Percentiles rank a stretch among this genome's conserved stretches.
These are phyloP conservation scores for Phyllostachys edulis DNA, from an alignment of 176 grass and related monocot genomes.

Conservation along the genomic window DNA sequence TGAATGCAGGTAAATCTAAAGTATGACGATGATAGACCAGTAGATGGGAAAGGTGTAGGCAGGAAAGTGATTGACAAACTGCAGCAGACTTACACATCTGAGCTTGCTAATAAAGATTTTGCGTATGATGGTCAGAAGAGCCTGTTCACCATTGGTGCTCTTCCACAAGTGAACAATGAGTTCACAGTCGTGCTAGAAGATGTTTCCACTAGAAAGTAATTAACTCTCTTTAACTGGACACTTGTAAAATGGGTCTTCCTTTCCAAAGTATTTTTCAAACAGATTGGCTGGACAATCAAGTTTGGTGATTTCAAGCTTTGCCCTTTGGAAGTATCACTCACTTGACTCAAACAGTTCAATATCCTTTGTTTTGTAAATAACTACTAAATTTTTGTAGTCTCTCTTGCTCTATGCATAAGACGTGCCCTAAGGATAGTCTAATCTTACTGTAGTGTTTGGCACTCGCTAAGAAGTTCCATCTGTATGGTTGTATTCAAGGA, in stretches of 20 bases:
- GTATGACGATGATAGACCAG: conserved; percentile 81
- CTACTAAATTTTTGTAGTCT: neutral
- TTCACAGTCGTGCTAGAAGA: conserved; percentile 75
- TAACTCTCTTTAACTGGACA: neutral
- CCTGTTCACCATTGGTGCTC: conserved; percentile 76
- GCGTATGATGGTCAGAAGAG: conserved; percentile 93
- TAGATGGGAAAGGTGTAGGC: conserved; percentile 73
- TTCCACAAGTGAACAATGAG: conserved; percentile 68
- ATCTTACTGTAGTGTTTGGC: neutral
- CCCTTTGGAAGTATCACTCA: neutral
- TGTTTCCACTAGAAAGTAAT: conserved; percentile 65
- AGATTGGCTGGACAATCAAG: neutral
- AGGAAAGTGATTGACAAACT: conserved; percentile 77
- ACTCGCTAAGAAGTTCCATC: neutral
- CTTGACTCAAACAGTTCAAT: neutral
- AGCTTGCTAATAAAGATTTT: conserved; percentile 75
- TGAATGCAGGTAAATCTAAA: conserved; percentile 64
- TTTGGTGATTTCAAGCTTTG: neutral
- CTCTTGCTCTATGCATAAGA: neutral
- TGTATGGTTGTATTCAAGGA: conserved; percentile 39
- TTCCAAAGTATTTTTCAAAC: neutral
- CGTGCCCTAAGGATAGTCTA: neutral
- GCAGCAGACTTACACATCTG: conserved; percentile 60
- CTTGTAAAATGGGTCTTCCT: neutral
- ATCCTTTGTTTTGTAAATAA: neutral